Evolutionary conservation across 805 yeast genomes (phyloP).

Genomic region (Wickerhamomyces hampshirensis): DNA sequence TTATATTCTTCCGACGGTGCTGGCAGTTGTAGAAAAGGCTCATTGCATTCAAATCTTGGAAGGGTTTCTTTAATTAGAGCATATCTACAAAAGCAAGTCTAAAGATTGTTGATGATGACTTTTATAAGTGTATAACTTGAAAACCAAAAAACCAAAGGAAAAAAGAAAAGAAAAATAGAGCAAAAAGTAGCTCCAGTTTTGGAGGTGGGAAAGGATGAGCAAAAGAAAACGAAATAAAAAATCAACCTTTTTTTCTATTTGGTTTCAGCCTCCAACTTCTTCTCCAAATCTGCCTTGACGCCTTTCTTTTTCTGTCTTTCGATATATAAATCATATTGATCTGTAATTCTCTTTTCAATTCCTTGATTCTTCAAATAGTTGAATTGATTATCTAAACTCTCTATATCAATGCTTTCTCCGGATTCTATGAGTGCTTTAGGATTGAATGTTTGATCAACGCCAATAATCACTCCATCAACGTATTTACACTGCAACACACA

Average conservation of each 20-base stretch:
- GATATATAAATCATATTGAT: conserved; percentile 65
- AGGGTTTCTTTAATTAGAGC: too few species aligned
- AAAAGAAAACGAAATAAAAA: too few species aligned
- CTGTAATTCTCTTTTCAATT: conserved; percentile 71
- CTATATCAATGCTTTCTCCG: conserved; percentile 13
- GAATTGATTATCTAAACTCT: conserved; percentile 49
- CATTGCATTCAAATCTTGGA: too few species aligned
- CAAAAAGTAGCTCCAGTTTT: too few species aligned
- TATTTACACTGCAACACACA: conserved; percentile 86
- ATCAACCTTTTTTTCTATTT: too few species aligned
- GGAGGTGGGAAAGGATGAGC: too few species aligned
- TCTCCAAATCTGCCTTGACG: conserved; percentile 60
- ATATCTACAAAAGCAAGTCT: too few species aligned
- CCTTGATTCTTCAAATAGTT: conserved; percentile 62
- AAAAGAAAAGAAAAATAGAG: conserved; percentile 1
- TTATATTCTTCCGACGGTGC: too few species aligned
- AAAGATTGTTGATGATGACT: too few species aligned
- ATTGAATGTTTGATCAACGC: conserved; percentile 7
- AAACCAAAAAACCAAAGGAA: conserved; percentile 1
- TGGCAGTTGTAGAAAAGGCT: too few species aligned
- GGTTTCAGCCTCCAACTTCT: conserved; percentile 20
- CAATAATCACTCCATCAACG: conserved; percentile 71
- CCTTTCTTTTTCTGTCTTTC: conserved; percentile 88
- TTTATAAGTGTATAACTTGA: too few species aligned
- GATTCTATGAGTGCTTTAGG: conserved; percentile 9